Evolutionary conservation across 306 rosid genomes (phyloP).

Genomic region (Rosa lucieae): DNA sequence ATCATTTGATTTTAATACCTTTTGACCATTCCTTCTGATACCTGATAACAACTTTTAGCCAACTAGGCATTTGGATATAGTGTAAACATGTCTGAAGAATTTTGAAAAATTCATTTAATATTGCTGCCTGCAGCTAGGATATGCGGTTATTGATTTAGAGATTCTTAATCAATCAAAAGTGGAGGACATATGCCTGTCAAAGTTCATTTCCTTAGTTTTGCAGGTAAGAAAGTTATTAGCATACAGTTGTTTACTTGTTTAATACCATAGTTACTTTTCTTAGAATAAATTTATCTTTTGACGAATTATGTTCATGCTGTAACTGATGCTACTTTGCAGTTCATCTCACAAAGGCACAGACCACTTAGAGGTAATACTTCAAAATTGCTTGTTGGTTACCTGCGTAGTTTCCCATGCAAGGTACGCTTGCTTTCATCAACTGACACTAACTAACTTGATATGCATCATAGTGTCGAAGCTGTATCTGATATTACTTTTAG

Average conservation of each 20-base stretch:
- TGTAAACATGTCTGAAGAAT: neutral
- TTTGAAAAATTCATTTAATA: conserved; percentile 17
- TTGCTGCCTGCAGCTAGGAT: conserved; percentile 70
- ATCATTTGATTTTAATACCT: conserved; percentile 16
- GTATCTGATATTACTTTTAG: neutral
- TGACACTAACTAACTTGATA: neutral
- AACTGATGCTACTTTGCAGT: conserved; percentile 43
- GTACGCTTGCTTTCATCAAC: conserved; percentile 37
- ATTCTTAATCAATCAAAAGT: conserved; percentile 51
- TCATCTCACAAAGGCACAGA: conserved; percentile 82
- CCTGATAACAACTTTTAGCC: neutral
- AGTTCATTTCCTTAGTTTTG: conserved; percentile 60
- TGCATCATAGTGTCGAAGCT: neutral
- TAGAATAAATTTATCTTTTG: conserved; percentile 2
- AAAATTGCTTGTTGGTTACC: conserved; percentile 65
- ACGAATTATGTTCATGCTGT: conserved; percentile 12
- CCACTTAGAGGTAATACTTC: conserved; percentile 77
- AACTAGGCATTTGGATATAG: neutral
- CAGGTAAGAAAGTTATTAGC: conserved; percentile 56
- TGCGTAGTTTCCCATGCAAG: conserved; percentile 73
- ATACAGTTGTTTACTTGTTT: neutral
- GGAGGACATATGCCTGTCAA: conserved; percentile 59
- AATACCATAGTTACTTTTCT: conserved; percentile 3
- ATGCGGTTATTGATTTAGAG: conserved; percentile 71
- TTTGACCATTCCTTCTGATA: conserved; percentile 5